Evolutionary conservation across 2,329 filamentous ascomycete genomes (phyloP).

Genomic region (Neonectria faginata): DNA sequence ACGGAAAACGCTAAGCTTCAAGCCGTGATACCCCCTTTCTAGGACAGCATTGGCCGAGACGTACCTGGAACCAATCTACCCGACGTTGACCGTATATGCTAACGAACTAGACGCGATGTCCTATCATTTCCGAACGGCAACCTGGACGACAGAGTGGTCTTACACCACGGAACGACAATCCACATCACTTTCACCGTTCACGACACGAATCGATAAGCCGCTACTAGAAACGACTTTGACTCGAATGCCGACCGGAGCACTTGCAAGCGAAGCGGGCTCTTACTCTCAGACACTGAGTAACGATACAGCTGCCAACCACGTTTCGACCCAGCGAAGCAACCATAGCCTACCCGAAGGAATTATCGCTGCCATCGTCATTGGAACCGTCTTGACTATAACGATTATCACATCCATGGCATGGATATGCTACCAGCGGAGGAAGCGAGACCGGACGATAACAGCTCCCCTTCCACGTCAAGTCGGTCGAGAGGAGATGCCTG

Average conservation of each 20-base stretch:
- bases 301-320: background rate
- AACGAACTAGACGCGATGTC: background rate
- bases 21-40: background rate
- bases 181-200: background rate
- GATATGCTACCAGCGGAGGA: conserved; percentile 27
- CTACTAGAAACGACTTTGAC: background rate
- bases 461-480: conserved; percentile 12
- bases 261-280: conserved; percentile 9
- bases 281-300: conserved; percentile 4
- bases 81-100: background rate
- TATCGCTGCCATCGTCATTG: conserved; percentile 37
- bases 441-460: conserved; percentile 7
- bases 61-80: background rate
- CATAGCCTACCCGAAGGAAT: conserved; percentile 26
- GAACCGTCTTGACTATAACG: conserved; percentile 22
- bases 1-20: background rate
- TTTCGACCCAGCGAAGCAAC: background rate
- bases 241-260: background rate
- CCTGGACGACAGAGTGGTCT: background rate
- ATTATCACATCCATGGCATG: conserved; percentile 23
- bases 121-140: background rate
- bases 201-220: conserved; percentile 6
- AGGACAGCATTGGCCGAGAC: background rate
- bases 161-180: background rate
- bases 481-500: conserved; percentile 6